A percentile compares a stretch with the other conserved stretches of the same genome.
Evolutionary conservation across 2,329 filamentous ascomycete genomes (phyloP).

Genomic region (Kalaharituber pfeilii): DNA sequence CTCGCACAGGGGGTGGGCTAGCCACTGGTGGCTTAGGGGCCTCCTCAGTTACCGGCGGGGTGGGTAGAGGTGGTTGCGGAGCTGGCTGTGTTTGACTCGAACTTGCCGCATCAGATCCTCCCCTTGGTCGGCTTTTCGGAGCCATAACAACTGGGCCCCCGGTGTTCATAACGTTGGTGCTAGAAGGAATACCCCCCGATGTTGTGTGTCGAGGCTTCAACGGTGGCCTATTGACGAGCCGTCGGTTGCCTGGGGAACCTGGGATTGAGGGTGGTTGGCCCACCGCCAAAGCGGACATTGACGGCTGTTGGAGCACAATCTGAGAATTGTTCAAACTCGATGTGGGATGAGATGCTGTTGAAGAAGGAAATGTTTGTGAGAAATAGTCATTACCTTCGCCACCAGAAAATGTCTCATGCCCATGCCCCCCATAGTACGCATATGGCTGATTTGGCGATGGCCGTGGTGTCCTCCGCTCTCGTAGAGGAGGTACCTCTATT

Average conservation of each 20-base stretch:
- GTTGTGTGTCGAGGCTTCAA: background rate
- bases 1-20: slow-evolving; percentile 23
- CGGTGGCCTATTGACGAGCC: slow-evolving; percentile 37
- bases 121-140: slow-evolving; percentile 36
- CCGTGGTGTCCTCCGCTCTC: slow-evolving; percentile 50
- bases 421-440: slow-evolving; percentile 27
- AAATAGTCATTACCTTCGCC: slow-evolving; percentile 52
- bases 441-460: slow-evolving; percentile 48
- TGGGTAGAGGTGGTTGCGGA: slow-evolving; percentile 26
- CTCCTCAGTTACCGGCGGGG: slow-evolving; percentile 26
- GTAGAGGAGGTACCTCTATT: slow-evolving; percentile 57
- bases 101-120: slow-evolving; percentile 23
- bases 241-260: slow-evolving; percentile 51
- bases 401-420: slow-evolving; percentile 11
- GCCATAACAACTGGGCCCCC: slow-evolving; percentile 24
- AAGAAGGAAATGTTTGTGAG: slow-evolving; percentile 41
- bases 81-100: slow-evolving; percentile 23
- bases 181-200: too few species aligned
- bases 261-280: slow-evolving; percentile 66
- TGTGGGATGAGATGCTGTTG: slow-evolving; percentile 26
- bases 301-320: slow-evolving; percentile 30
- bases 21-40: slow-evolving; percentile 22
- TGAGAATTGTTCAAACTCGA: slow-evolving; percentile 24
- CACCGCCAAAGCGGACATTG: slow-evolving; percentile 64
- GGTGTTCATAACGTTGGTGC: background rate